Conservation (phyloP, 768 basidiomycete species). For the Boletus fagicola region DNA sequence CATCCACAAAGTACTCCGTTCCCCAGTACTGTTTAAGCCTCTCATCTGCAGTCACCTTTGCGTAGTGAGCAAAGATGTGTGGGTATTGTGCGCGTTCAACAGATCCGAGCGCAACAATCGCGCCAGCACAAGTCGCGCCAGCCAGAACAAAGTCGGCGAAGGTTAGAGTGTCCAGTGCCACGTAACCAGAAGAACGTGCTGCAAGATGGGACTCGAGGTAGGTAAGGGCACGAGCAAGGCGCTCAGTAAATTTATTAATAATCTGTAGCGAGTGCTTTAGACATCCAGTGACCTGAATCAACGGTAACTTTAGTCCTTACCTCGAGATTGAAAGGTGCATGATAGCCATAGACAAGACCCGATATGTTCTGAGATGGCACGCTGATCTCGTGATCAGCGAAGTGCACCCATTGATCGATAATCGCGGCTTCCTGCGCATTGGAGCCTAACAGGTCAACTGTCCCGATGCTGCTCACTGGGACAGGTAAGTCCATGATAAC, state of each 20-base stretch:
- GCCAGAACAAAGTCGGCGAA: conserved; percentile 23
- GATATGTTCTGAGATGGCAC: background rate
- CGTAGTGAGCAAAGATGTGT: conserved; percentile 17
- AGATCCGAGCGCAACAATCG: conserved; percentile 7
- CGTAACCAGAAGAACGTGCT: conserved; percentile 6
- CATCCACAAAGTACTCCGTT: conserved; percentile 6
- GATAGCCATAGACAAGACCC: conserved; percentile 2
- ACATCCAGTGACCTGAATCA: background rate
- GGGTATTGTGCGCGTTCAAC: conserved; percentile 15
- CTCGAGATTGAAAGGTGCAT: conserved; percentile 9
- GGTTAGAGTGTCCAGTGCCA: conserved; percentile 13
- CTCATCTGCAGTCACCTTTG: conserved; percentile 19
- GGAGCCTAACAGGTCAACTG: conserved; percentile 11
- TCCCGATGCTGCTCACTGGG: conserved; percentile 18
- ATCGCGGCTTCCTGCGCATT: conserved; percentile 8
- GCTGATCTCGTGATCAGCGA: conserved; percentile 11
- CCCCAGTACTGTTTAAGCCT: conserved; percentile 14
- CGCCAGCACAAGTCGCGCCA: conserved; percentile 1
- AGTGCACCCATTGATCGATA: conserved; percentile 17
- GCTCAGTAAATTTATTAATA: background rate
- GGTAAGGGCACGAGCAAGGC: conserved; percentile 1
- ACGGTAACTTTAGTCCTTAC: background rate
- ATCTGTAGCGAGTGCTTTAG: background rate
- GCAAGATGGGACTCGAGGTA: conserved; percentile 20
- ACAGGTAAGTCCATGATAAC: background rate